These are phyloP conservation scores for Stentor coeruleus DNA, from an alignment of 73 alveolate species.

Conservation along the genomic window DNA sequence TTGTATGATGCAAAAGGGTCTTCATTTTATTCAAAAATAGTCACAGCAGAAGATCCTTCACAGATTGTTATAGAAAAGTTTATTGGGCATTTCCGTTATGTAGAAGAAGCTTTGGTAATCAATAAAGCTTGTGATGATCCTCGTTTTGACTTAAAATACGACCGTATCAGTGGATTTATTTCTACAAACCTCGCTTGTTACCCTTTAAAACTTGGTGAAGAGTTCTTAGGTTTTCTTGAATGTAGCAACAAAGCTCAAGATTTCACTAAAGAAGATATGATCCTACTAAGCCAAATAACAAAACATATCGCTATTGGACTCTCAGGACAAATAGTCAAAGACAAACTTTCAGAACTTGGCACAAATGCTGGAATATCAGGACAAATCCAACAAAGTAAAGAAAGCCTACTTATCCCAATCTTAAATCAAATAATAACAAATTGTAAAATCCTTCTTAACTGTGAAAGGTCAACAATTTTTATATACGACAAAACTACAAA, in stretches of 20 bases:
- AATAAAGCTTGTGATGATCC: not conserved
- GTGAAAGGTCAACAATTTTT: not conserved
- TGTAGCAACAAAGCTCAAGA: not conserved
- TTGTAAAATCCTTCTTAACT: not conserved
- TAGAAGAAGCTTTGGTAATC: not conserved
- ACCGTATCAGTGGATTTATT: not conserved
- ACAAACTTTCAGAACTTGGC: not conserved
- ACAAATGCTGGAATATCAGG: not conserved
- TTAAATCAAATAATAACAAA: not conserved
- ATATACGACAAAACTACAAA: not conserved
- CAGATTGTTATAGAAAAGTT: not conserved
- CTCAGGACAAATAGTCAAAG: not conserved
- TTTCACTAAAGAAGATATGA: not conserved
- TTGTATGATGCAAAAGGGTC: not conserved
- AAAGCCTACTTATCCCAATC: not conserved
- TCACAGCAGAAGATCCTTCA: not conserved
- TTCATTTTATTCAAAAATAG: not conserved
- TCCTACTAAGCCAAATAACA: not conserved
- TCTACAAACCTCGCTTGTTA: not conserved
- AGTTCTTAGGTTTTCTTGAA: not conserved
- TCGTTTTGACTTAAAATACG: not conserved
- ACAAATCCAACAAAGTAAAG: not conserved
- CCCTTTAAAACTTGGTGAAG: not conserved
- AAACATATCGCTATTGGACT: not conserved
- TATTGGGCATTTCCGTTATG: not conserved